Base-by-base conservation (phyloP, 768 basidiomycete species). In the Hortiboletus campestris region DNA sequence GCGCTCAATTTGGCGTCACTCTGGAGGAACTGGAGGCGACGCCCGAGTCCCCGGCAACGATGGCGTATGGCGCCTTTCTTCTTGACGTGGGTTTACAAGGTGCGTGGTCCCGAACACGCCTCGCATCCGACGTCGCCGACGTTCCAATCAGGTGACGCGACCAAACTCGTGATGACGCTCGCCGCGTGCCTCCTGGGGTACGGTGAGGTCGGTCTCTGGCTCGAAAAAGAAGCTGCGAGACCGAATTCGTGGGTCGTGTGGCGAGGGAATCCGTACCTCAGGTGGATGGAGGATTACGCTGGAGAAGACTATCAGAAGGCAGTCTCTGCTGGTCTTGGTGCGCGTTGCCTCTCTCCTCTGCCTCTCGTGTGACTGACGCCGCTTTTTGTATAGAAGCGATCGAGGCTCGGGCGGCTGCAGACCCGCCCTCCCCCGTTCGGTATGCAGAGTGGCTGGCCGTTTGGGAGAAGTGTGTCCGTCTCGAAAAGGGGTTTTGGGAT, bases 401-500 rank as follows among this genome's bases (percentile, higher is more conserved):
- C n/a, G 94, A 97, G 69, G 65, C 71, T 4, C 75, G 81, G 19
- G 84, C 86, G 2, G 77, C 71, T 0, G 72, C 64, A 1, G 84
- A 89, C 55, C 84, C 89, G 2, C 88, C 91, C 0, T 88, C 86
- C 0, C 67, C 75, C 0, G 62, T 56, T 16, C 77, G 85, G 34
- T 76, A 91, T 29, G 75, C 75, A 4, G 86, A 89, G 63, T 89
- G 93, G 82, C 72, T 75, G 46, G 64, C 72, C 17, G 81, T 93
- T 3, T 96, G 92, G 89, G 78, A 82, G 64, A 81, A 80, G 51
- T 91, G 90, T 64, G 85, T 89, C 0, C 69, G 73, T 44, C 75
- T 97, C 44, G 94, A 98, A 73, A 88, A 83, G 61, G 83, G 79
- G 0, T 96, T 96, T 67, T 98, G 94, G 94, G 89, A 95, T 44